Base-by-base conservation (phyloP, 495 filamentous ascomycete species). In the Pyrenopolyporus hunteri region DNA sequence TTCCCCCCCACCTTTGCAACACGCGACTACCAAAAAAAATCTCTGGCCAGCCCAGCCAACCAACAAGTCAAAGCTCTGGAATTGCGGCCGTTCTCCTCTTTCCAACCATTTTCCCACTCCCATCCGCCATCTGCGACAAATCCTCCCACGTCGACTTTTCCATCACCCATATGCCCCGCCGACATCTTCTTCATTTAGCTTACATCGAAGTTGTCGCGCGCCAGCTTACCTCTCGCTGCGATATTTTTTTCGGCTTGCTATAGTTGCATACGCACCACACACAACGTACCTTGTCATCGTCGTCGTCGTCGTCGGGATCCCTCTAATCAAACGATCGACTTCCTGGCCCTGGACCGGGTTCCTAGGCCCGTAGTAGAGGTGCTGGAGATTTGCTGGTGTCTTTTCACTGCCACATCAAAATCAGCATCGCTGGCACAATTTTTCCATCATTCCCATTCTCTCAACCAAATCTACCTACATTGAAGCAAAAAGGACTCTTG, bases 21-120 rank as follows among this genome's bases (percentile, higher is more conserved):
- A 65, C 56, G 62, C 62, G 58, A 56, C 54, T 65, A 56, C 54
- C 60, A 32, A 40, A 64, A 58, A 60, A 60, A 65, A 50, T 17
- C 43, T 49, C 37, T 56, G 52, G 43, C 62, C 36, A 29, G n/a
- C 42, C n/a, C 9, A 29, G 6, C 32, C n/a, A 36, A 7, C 43
- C 42, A 59, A 55, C 44, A 33, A 43, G 52, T 43, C 47, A 64
- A 47, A 57, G 42, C 42, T 56, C 50, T 20, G 46, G 29, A 58
- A 52, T 28, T 50, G 60, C 60, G 53, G 43, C 25, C 28, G 9
- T 20, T 28, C 40, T 56, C 57, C 28, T 51, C 46, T 49, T 52
- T 28, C 43, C 23, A 28, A 29, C 28, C 31, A 17, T 37, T 33
- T 46, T 36, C 42, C 32, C 22, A 53, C 36, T 19, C 36, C n/a